Percentiles rank a stretch among this genome's conserved stretches.
These are phyloP conservation scores for Gnaphalium uliginosum DNA, from an alignment of 129 eudicot species.

Conservation along the genomic window DNA sequence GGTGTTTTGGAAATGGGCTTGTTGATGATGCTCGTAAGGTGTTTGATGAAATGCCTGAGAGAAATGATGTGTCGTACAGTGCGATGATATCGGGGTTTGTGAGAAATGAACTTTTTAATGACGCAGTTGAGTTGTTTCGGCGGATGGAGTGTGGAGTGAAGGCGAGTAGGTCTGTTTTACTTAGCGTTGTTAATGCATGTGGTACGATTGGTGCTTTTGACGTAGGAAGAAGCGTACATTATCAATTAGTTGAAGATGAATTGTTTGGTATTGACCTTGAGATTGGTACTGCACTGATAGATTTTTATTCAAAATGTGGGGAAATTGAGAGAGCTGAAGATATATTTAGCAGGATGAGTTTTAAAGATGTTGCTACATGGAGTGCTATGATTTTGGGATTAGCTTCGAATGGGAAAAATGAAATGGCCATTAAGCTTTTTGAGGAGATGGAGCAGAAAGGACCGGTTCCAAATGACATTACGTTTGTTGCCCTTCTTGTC, in stretches of 20 bases:
- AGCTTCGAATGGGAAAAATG: slow-evolving; percentile 38
- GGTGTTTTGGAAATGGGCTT: slow-evolving; percentile 38
- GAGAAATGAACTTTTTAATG: slow-evolving; percentile 26
- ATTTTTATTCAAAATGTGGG: slow-evolving; percentile 47
- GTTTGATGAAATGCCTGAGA: slow-evolving; percentile 44
- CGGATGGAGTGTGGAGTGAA: background rate
- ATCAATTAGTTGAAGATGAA: slow-evolving; percentile 14
- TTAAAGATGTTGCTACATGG: slow-evolving; percentile 48
- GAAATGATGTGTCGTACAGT: slow-evolving; percentile 43
- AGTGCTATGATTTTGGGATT: slow-evolving; percentile 49
- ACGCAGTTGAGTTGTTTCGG: slow-evolving; percentile 26
- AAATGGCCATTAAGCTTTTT: slow-evolving; percentile 37
- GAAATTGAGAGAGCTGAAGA: slow-evolving; percentile 31
- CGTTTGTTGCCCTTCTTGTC: slow-evolving; percentile 40
- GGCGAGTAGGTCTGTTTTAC: slow-evolving; percentile 26
- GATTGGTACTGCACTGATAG: slow-evolving; percentile 35
- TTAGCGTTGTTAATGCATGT: slow-evolving; percentile 34
- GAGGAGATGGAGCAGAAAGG: slow-evolving; percentile 41
- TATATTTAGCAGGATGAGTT: slow-evolving; percentile 23
- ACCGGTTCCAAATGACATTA: slow-evolving; percentile 42
- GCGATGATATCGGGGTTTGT: slow-evolving; percentile 50
- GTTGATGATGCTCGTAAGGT: slow-evolving; percentile 41
- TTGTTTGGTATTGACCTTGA: slow-evolving; percentile 21
- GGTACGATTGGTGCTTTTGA: slow-evolving; percentile 38
- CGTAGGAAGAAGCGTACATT: slow-evolving; percentile 24